phyloP scores from a whole-genome alignment of 768 basidiomycete genomes.

The Paxillus rubicundulus region DNA sequence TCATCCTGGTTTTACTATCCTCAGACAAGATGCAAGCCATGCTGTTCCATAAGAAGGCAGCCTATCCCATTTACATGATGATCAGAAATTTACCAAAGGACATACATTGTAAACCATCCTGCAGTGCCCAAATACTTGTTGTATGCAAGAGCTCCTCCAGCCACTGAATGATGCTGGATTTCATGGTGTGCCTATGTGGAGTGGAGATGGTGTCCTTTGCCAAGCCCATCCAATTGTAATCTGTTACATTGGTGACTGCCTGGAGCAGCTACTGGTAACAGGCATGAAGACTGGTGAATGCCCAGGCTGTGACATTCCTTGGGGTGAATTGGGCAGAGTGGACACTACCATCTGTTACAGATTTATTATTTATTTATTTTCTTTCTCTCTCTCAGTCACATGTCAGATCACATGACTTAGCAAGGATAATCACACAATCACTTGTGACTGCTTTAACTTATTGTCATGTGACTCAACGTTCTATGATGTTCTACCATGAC shows the following conservation, averaged over 20 bases:
- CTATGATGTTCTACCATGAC: no score
- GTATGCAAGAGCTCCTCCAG: neutral
- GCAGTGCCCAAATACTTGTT: neutral
- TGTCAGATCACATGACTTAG: no score
- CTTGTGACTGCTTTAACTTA: no score
- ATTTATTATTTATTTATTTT: no score
- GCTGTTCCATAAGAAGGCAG: constrained; percentile 16
- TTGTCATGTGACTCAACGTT: no score
- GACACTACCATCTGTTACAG: neutral
- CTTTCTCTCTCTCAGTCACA: no score
- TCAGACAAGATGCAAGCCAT: constrained; percentile 19
- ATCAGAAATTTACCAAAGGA: no score
- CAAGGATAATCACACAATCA: no score
- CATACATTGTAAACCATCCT: neutral
- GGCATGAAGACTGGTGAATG: constrained; percentile 38
- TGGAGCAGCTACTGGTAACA: constrained; percentile 30
- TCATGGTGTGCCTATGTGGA: neutral
- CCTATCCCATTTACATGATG: constrained; percentile 20
- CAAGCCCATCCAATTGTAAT: neutral
- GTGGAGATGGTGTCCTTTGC: neutral
- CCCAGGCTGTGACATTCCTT: constrained; percentile 8
- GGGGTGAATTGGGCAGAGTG: neutral
- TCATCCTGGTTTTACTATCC: constrained; percentile 18
- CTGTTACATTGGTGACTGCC: neutral
- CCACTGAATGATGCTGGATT: neutral